Evolutionary conservation across 352 stramenopile species (phyloP).

Genomic region (Pythium scleroteichum): DNA sequence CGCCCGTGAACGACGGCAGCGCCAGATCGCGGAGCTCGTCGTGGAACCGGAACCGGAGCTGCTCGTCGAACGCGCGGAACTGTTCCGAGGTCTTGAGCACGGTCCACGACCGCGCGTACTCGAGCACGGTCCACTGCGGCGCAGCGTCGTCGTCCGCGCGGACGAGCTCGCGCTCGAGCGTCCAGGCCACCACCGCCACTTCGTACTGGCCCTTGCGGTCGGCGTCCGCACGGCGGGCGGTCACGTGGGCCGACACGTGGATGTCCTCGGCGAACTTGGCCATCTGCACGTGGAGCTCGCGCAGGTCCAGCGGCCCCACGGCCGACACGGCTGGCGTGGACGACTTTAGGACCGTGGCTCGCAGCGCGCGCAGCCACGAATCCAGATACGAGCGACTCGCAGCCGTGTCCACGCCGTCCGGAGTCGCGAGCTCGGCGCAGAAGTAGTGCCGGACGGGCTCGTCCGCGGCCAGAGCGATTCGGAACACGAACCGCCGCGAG

Average conservation of each 20-base stretch:
- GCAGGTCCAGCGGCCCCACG: slow-evolving; percentile 26
- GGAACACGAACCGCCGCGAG: slow-evolving; percentile 68
- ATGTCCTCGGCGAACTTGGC: slow-evolving; percentile 48
- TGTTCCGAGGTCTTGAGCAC: slow-evolving; percentile 48
- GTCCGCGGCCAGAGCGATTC: slow-evolving; percentile 37
- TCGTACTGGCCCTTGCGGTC: slow-evolving; percentile 42
- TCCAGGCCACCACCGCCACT: slow-evolving; percentile 58
- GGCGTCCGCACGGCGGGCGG: slow-evolving; percentile 26
- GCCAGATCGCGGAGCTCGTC: slow-evolving; percentile 46
- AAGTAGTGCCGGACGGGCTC: slow-evolving; percentile 53
- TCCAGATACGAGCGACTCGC: slow-evolving; percentile 48
- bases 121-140: slow-evolving; percentile 52
- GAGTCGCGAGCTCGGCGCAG: slow-evolving; percentile 42
- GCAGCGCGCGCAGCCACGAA: slow-evolving; percentile 54
- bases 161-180: slow-evolving; percentile 56
- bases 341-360: slow-evolving; percentile 7
- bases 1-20: slow-evolving; percentile 40
- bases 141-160: slow-evolving; percentile 14
- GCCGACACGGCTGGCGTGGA: background rate
- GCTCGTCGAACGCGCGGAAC: slow-evolving; percentile 51
- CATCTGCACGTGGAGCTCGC: slow-evolving; percentile 46
- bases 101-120: slow-evolving; percentile 64
- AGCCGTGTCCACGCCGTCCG: slow-evolving; percentile 25
- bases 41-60: slow-evolving; percentile 42
- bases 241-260: slow-evolving; percentile 49